Evolutionary conservation across 1,284 basidiomycete genomes (phyloP).

Genomic region (Rhodofomes roseus): DNA sequence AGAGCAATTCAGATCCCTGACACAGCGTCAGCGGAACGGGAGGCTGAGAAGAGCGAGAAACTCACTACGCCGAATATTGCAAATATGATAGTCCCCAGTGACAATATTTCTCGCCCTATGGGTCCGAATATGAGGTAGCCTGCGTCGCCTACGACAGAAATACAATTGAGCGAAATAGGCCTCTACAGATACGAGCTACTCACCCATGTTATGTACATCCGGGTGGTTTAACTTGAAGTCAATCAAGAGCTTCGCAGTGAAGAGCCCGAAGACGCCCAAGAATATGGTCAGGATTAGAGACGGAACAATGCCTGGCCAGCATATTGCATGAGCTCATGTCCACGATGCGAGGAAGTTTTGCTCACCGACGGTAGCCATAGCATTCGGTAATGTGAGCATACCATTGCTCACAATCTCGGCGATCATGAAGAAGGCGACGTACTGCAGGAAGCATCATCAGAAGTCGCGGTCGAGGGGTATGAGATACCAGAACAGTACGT

Average conservation of each 20-base stretch:
- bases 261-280: constrained; percentile 49
- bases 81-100: constrained; percentile 48
- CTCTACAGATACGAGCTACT: not conserved
- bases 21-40: not conserved
- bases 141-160: constrained; percentile 41
- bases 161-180: not conserved
- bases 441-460: constrained; percentile 24
- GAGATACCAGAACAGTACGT: constrained; percentile 2
- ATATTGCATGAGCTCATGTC: not conserved
- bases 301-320: constrained; percentile 42
- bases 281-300: constrained; percentile 53
- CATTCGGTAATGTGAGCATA: constrained; percentile 51
- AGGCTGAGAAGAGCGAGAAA: not conserved
- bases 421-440: constrained; percentile 52
- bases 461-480: not conserved
- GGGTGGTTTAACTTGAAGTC: constrained; percentile 58
- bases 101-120: constrained; percentile 44
- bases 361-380: constrained; percentile 49
- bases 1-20: constrained; percentile 46
- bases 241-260: constrained; percentile 50
- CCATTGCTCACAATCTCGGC: constrained; percentile 59
- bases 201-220: constrained; percentile 51
- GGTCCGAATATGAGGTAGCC: constrained; percentile 50
- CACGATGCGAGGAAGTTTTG: not conserved
- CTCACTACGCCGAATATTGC: constrained; percentile 43